Base-by-base conservation (phyloP, 192 early-diverging fungal species). In the Coemansia sp. region DNA sequence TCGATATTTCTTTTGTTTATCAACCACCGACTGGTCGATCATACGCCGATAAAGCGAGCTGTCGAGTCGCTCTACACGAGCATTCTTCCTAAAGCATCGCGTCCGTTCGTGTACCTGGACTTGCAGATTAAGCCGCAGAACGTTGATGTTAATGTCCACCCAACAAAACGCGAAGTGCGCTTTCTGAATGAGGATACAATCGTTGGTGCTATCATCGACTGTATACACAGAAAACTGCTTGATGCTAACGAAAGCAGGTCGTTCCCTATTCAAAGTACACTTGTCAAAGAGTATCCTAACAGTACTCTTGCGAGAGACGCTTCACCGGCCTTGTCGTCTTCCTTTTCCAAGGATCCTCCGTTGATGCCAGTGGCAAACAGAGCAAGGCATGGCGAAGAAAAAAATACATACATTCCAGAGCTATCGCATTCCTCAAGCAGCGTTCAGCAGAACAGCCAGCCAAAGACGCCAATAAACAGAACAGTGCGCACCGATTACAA, bases 111-210 rank as follows among this genome's bases (percentile, higher is more conserved):
- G 6, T 99, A 99, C 71, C 72, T 99, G 35, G 87, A 88, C 51
- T 75, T 99, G n/a, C 85, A 87, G 20, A 91, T 99, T 59, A 89
- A 90, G 34, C 92, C 95, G 0, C 75, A 87, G 48, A 94, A 92
- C 63, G 90, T 99, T 3, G 97, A 99, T 70, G 97, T 99, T 2
- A 99, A 99, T 72, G 94, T 99, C 1, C 97, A 98, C 76, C 96
- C 97, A 1, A 97, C 97, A 31, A 99, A 99, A 64, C 86, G 89
- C 8, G 91, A 95, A 82, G 94, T 98, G 26, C 89, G 91, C 45
- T 97, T 99, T 66, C 75, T 99, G 69, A 86, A 98, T 74, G 91
- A 98, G 64, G 94, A 99, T 33, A 70, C 81, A 16, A 87, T 98
- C 18, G 84, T 95, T 34, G 84, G 84, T 12, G 66, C 69, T 0